A percentile compares a stretch with the other conserved stretches of the same genome.
These are phyloP conservation scores for Angomonas ambiguus DNA, from an alignment of 208 protist genomes.

Conservation along the genomic window DNA sequence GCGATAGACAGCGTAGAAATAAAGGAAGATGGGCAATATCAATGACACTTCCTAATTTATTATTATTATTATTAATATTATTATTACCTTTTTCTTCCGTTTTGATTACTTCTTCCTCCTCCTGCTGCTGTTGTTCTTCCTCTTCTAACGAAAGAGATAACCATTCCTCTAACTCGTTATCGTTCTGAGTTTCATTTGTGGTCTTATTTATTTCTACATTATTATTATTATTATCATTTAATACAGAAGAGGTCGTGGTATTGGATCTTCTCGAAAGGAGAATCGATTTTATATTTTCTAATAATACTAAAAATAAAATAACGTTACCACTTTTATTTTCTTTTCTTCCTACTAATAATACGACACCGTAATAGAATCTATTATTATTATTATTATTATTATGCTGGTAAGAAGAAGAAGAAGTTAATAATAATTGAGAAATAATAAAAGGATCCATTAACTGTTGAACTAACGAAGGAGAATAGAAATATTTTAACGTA, in stretches of 20 bases:
- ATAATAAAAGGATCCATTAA: not conserved
- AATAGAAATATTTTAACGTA: not conserved
- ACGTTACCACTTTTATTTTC: not conserved
- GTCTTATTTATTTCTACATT: not conserved
- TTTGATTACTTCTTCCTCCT: conserved; percentile 11
- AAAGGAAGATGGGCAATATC: not conserved
- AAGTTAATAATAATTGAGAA: not conserved
- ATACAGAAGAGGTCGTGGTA: no score
- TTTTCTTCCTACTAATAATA: not conserved
- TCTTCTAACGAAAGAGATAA: not conserved
- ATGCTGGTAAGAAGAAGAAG: no score
- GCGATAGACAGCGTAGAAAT: not conserved
- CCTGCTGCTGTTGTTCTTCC: conserved; percentile 1
- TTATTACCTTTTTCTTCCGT: not conserved
- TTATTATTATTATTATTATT: not conserved
- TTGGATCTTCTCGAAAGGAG: not conserved
- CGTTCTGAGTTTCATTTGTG: no score
- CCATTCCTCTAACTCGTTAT: not conserved
- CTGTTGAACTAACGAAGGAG: not conserved
- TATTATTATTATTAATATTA: conserved; percentile 9
- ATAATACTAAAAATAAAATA: conserved; percentile 1
- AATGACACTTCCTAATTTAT: not conserved
- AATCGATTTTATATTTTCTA: conserved; percentile 3
- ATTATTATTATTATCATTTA: not conserved
- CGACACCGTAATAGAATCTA: not conserved